Evolutionary conservation across 768 basidiomycete species (phyloP), one percentile per base, ranked within the genome.

Genomic region (Calocybe indica): DNA sequence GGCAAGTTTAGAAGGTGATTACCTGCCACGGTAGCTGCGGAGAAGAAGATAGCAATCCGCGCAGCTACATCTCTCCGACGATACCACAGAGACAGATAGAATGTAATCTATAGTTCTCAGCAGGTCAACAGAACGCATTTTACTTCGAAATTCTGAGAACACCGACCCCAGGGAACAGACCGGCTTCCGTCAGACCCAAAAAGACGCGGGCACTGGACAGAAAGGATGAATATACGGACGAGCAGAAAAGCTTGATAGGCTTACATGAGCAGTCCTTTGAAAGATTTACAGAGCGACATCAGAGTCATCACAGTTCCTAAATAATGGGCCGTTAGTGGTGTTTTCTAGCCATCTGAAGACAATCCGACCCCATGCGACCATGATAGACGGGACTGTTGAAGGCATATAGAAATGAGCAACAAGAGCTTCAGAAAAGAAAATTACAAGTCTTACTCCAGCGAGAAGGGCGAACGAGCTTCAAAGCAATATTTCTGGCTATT

Each of bases 31-130:
- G 79, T 81, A 8, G 80, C 79, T 34, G 80, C 79, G 13, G 75
- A 75, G 59, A 82, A 82, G 68, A 85, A 83, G 34, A 84, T 67
- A 4, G 82, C 79, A 47, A 82, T 72, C 28, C 82, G 74, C 55
- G 63, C 65, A 12, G 76, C 80, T 38, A 81, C 74, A 55, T 85
- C 82, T 45, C 66, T 64, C 33, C 76, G 67, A 7, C 78, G 72
- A 57, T 87, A 79, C 82, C 82, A 84, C 42, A 79, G 59, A 8
- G 77, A 79, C 38, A 81, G 53, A 61, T 77, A 71, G 49, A 70
- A 72, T 0, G 66, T 67, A 42, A 71, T 60, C 70, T 70, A 30
- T 1, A 15, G n/a, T n/a, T n/a, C 2, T 11, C 9, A 35, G n/a
- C 22, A 22, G 22, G 22, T 22, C 30, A 46, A 44, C 8, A 48